phyloP scores from a whole-genome alignment of 441 rosid species.

The Bruguiera hainesii region DNA sequence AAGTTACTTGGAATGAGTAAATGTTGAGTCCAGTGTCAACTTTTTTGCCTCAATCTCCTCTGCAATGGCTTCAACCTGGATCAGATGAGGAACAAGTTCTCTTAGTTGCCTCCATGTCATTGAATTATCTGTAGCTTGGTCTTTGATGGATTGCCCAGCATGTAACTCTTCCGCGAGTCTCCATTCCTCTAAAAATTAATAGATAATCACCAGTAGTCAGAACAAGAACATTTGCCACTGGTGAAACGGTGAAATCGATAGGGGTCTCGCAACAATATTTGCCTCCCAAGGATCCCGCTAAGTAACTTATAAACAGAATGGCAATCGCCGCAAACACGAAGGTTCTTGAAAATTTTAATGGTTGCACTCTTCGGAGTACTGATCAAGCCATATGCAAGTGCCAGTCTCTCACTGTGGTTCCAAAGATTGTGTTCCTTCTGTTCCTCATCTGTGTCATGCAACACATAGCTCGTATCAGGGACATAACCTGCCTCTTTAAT shows the following conservation, averaged over 20 bases:
- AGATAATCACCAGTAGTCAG: constrained; percentile 61
- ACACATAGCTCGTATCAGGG: constrained; percentile 64
- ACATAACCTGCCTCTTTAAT: constrained; percentile 74
- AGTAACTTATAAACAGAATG: constrained; percentile 72
- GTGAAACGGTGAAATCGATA: constrained; percentile 77
- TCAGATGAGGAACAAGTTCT: too few relatives aligned
- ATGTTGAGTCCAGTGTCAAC: too few relatives aligned
- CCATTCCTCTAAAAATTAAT: background rate
- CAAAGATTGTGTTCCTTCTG: constrained; percentile 82
- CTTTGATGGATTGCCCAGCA: too few relatives aligned
- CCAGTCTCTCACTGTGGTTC: constrained; percentile 87
- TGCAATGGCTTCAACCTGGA: too few relatives aligned
- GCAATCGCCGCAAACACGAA: constrained; percentile 78
- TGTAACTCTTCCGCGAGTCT: background rate
- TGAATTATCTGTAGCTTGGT: too few relatives aligned
- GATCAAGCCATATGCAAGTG: constrained; percentile 74
- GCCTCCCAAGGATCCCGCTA: constrained; percentile 44
- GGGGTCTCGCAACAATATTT: constrained; percentile 60
- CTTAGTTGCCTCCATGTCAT: too few relatives aligned
- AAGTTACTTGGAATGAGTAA: too few relatives aligned
- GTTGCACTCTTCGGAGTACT: constrained; percentile 53
- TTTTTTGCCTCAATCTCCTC: too few relatives aligned
- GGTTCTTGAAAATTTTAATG: constrained; percentile 71
- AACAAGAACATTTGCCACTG: constrained; percentile 67
- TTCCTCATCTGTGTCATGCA: constrained; percentile 89